Conservation (phyloP, 1,284 basidiomycete species). For the Ganoderma sinense region DNA sequence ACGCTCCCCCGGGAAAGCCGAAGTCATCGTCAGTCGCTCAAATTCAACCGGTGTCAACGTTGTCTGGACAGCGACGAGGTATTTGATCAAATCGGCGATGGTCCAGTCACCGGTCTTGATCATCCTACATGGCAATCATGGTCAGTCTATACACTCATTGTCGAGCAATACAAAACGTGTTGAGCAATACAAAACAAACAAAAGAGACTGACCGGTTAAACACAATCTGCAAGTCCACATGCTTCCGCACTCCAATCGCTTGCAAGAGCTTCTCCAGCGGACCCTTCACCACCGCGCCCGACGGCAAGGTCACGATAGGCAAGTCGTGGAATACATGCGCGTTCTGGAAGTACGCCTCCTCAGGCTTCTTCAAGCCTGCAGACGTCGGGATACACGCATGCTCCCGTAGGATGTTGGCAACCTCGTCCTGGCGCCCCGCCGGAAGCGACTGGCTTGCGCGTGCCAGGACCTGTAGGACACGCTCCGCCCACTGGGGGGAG, state of each 20-base stretch:
- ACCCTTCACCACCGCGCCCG: slow-evolving; percentile 73
- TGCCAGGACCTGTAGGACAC: slow-evolving; percentile 75
- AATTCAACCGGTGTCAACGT: slow-evolving; percentile 76
- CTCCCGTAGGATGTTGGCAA: slow-evolving; percentile 64
- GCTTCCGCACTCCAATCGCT: slow-evolving; percentile 86
- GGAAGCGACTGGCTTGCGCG: slow-evolving; percentile 82
- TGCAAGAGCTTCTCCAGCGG: slow-evolving; percentile 81
- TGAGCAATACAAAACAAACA: background rate
- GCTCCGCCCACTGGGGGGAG: slow-evolving; percentile 85
- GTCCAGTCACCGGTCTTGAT: slow-evolving; percentile 88
- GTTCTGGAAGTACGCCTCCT: slow-evolving; percentile 88
- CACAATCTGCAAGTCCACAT: slow-evolving; percentile 91
- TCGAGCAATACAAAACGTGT: background rate
- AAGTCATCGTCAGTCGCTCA: slow-evolving; percentile 78
- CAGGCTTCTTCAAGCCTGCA: slow-evolving; percentile 77
- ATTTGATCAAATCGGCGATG: slow-evolving; percentile 81
- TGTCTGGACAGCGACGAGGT: slow-evolving; percentile 87
- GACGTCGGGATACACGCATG: slow-evolving; percentile 88
- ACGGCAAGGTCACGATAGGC: slow-evolving; percentile 82
- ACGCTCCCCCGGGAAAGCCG: slow-evolving; percentile 80
- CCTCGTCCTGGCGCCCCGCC: slow-evolving; percentile 62
- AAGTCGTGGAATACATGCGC: slow-evolving; percentile 92
- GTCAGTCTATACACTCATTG: slow-evolving; percentile 16
- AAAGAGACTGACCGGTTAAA: slow-evolving; percentile 71
- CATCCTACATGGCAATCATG: slow-evolving; percentile 60